phyloP scores from a whole-genome alignment of 495 filamentous ascomycete genomes.

The Penicillium simplicissimum region DNA sequence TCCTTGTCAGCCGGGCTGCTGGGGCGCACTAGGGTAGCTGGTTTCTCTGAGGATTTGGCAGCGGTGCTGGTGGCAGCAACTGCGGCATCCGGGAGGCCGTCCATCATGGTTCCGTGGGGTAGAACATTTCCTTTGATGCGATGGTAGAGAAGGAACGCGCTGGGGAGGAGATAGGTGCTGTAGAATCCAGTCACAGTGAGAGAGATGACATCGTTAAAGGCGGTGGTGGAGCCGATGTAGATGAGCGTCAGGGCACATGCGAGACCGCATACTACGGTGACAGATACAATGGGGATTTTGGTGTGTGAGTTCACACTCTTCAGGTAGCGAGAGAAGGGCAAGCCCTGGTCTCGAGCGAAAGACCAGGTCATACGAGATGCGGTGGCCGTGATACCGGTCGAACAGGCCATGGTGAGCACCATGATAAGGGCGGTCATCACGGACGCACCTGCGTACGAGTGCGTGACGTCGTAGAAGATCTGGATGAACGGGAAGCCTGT shows the following conservation, averaged over 20 bases:
- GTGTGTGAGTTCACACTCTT: constrained; percentile 31
- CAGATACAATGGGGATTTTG: constrained; percentile 38
- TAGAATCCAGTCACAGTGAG: constrained; percentile 44
- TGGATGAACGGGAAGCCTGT: constrained; percentile 52
- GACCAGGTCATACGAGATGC: constrained; percentile 56
- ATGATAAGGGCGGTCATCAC: constrained; percentile 37
- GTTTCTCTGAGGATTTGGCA: constrained; percentile 17
- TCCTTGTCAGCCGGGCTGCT: constrained; percentile 17
- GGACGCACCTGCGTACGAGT: constrained; percentile 23
- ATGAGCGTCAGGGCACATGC: constrained; percentile 48
- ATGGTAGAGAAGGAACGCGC: constrained; percentile 41
- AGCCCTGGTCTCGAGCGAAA: constrained; percentile 51
- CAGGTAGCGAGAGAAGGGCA: constrained; percentile 43
- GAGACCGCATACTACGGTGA: constrained; percentile 37
- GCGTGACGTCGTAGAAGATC: constrained; percentile 37
- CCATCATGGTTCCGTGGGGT: constrained; percentile 31
- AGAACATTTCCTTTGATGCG: constrained; percentile 30
- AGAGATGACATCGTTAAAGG: constrained; percentile 51
- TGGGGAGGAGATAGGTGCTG: constrained; percentile 44
- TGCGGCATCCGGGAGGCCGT: constrained; percentile 21
- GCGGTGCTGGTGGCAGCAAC: constrained; percentile 3
- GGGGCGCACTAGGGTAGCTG: constrained; percentile 14
- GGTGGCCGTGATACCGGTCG: constrained; percentile 42
- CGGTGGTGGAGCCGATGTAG: constrained; percentile 49
- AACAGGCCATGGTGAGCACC: constrained; percentile 34